A percentile compares a stretch with the other conserved stretches of the same genome.
phyloP scores from a whole-genome alignment of 352 stramenopile genomes.

The Achlya hypogyna region DNA sequence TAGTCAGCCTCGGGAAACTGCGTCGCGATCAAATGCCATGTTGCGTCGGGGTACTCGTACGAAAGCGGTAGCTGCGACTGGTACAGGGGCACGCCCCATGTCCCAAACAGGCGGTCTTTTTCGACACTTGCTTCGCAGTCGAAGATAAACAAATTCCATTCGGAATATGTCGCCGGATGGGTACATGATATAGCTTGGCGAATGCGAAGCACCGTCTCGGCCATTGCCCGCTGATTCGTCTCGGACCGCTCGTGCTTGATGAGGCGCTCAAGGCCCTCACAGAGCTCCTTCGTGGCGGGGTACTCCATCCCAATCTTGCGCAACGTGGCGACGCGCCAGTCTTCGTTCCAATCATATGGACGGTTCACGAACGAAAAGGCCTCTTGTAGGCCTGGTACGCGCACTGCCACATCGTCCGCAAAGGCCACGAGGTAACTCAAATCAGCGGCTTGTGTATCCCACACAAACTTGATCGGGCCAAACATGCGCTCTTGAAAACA shows the following conservation, averaged over 20 bases:
- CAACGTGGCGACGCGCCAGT: not conserved
- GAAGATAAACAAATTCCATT: not conserved
- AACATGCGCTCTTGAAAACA: slow-evolving; percentile 6
- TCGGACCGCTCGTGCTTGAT: not conserved
- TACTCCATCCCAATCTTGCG: not conserved
- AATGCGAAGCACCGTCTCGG: not conserved
- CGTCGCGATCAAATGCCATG: not conserved
- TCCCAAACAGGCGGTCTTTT: not conserved
- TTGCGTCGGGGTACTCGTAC: not conserved
- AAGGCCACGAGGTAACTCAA: not conserved
- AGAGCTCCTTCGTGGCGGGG: not conserved
- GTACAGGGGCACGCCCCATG: not conserved
- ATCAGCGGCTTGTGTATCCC: not conserved
- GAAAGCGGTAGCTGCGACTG: not conserved
- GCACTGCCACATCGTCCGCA: not conserved
- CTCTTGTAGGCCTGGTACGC: not conserved
- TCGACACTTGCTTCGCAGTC: slow-evolving; percentile 1
- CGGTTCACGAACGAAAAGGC: not conserved
- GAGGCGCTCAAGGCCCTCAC: not conserved
- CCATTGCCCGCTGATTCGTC: not conserved
- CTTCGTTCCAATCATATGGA: not conserved
- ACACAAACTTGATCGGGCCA: not conserved
- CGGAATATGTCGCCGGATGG: not conserved
- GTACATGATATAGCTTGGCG: not conserved
- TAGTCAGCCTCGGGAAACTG: not conserved